Base-by-base conservation (phyloP, 495 filamentous ascomycete species). In the Aspergillus cristatus region DNA sequence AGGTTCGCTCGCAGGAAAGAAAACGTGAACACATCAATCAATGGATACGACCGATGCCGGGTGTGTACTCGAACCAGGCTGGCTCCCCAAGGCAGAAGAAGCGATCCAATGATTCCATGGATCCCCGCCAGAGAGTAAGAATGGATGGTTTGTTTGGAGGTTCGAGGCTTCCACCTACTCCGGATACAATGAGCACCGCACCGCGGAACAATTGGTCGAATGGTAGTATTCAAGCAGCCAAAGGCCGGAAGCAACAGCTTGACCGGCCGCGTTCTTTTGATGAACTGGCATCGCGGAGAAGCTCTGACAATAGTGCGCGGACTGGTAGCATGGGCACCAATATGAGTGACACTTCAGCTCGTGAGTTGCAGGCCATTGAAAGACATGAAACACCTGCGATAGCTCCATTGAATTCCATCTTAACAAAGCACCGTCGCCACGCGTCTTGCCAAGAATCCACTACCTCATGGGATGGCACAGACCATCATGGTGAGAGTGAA, bases 171-270 rank as follows among this genome's bases (percentile, higher is more conserved):
- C 65, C 65, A 26, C 65, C 62, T 6, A 69, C 65, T 0, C 65
- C 65, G 3, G 65, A 69, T 18, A 69, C 65, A 2, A 67, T 69
- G 65, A 66, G 57, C 29, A 67, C 63, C 37, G 55, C 48, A 24
- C 43, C 35, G 5, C 51, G 47, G 7, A 43, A 48, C 5, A 63
- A 60, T 22, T 45, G 62, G 6, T 69, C 65, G 5, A 54, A 60
- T 26, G 51, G 54, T 14, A 67, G 62, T 35, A 57, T 59, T 38
- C 30, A 41, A 17, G 50, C 47, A 3, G 53, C 48, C 11, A 58
- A 49, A 22, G 52, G 53, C 14, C 49, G 49, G 41, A 47, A 40
- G 5, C 47, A 34, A 18, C 42, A 37, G 13, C 41, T 65, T 11
- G 43, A 43, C 7, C 63, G 60, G 15, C 55, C 57, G 32, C 59